Base-by-base conservation (phyloP, 78 protist genomes). In the Dictyostelium purpureum region DNA sequence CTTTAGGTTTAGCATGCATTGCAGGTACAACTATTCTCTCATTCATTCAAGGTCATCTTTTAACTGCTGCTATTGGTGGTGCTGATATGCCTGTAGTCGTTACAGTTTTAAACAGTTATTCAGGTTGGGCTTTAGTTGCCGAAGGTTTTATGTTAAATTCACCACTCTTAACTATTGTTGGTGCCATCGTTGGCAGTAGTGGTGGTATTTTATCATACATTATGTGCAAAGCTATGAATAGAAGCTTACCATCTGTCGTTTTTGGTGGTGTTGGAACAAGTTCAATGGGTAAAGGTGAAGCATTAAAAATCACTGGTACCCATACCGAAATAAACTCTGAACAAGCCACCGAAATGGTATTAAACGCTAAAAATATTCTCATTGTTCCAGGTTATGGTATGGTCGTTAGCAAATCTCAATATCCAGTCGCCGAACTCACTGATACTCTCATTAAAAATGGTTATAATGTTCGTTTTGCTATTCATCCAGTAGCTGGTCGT, bases 31-130 rank as follows among this genome's bases (percentile, higher is more conserved):
- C 91, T 19, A 63, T 40, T 26, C 65, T 91, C 0, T 79, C 98
- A 26, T 94, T 78, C 38, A 49, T 59, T 47, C 96, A 98, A 28
- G 99, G 99, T 24, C 47, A 66, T 95, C 92, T 90, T 31, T 54
- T 97, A 75, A 87, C 94, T 10, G 93, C 91, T 12, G 95, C 98
- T 37, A 98, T 99, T 24, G 99, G 99, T 26, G 99, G 99, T 12
- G 99, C 99, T 26, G 99, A 99, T 79, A 98, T 98, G 99, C 99
- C 99, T 19, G 99, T 99, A 9, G 99, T 98, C 57, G 96, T 99
- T 51, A 93, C 99, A 0, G 96, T 98, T 42, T 97, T 99, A 77
- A 99, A 99, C 93, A 74, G 95, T 40, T 95, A 94, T 94, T 97
- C 99, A 0, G 99, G 99, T 26, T 97, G 99, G 99, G 98, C 98